Base-by-base conservation (phyloP, 208 protist species). In the Acanthamoeba culbertsoni region DNA sequence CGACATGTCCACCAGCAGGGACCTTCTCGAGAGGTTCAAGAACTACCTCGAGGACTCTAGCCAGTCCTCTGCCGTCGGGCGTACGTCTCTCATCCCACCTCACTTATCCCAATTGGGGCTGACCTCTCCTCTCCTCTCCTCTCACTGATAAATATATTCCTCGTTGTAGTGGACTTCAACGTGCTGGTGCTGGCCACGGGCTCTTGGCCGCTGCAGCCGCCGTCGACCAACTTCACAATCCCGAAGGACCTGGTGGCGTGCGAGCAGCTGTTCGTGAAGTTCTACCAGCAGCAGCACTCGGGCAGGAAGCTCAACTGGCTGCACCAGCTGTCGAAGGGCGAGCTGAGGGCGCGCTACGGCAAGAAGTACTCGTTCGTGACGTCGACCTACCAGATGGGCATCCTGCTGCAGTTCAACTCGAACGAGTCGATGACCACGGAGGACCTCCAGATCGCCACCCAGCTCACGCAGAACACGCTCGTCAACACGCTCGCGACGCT, bases 231-330 rank as follows among this genome's bases (percentile, higher is more conserved):
- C 35, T 97, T 97, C 88, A 94, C 57, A 20, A 82, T 96, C n/a
- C 96, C 96, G 33, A 92, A 92, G 46, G 94, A 97, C 33, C 55
- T 93, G 48, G 40, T 86, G 90, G 90, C 68, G 31, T 86, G 63
- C 73, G 73, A 93, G 90, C 90, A 93, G 63, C 90, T 86, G 26
- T 93, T 93, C 42, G 63, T 93, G 31, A 93, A 93, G 73, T 86
- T 93, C 51, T 97, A 96, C 86, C 92, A 94, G 92, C 23, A 40
- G 20, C 73, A 96, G 84, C 91, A 96, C 75, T 89, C 42, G 28
- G 96, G 96, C 51, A 71, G 96, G 35, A 97, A 96, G 94, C 82
- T 97, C 23, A 97, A 94, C 68, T 97, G 96, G 96, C 75, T 97
- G 35, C 96, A 96, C 45, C 95, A 96, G 82, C 84, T 96, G 12